phyloP scores from a whole-genome alignment of 129 eudicot genomes.

The Tagetes erecta region DNA sequence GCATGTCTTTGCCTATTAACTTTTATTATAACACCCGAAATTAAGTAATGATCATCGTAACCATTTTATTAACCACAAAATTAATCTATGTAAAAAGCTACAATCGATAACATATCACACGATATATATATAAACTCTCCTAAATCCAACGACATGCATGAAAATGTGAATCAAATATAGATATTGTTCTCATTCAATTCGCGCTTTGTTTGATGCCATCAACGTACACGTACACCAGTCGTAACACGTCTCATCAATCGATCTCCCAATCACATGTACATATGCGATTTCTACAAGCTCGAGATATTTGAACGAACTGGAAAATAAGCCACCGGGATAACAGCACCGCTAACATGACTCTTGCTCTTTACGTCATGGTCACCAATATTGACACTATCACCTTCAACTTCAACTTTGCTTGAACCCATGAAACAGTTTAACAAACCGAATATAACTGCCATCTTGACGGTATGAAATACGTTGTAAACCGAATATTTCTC shows the following conservation, averaged over 20 bases:
- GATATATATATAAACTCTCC: background rate
- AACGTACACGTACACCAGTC: background rate
- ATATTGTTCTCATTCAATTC: background rate
- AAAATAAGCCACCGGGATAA: slow-evolving; percentile 33
- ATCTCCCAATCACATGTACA: background rate
- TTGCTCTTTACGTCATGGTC: slow-evolving; percentile 17
- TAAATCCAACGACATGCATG: too few relatives aligned
- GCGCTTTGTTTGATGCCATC: background rate
- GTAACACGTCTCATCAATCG: too few relatives aligned
- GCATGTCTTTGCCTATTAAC: too few relatives aligned
- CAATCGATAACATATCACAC: background rate
- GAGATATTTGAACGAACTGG: slow-evolving; percentile 17
- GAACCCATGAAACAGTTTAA: slow-evolving; percentile 28
- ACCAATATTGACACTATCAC: background rate
- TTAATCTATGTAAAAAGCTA: background rate
- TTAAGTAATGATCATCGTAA: background rate
- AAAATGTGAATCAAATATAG: background rate
- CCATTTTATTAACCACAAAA: background rate
- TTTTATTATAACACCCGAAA: background rate
- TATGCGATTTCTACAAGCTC: slow-evolving; percentile 21
- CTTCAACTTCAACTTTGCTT: slow-evolving; percentile 17
- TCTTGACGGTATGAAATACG: slow-evolving; percentile 15
- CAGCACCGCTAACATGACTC: background rate
- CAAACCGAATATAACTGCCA: slow-evolving; percentile 14
- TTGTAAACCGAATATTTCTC: background rate